Percentiles rank a stretch among this genome's conserved stretches.
These are phyloP conservation scores for Fraxinus quadrangulata DNA, from an alignment of 257 asterid genomes.

Conservation along the genomic window DNA sequence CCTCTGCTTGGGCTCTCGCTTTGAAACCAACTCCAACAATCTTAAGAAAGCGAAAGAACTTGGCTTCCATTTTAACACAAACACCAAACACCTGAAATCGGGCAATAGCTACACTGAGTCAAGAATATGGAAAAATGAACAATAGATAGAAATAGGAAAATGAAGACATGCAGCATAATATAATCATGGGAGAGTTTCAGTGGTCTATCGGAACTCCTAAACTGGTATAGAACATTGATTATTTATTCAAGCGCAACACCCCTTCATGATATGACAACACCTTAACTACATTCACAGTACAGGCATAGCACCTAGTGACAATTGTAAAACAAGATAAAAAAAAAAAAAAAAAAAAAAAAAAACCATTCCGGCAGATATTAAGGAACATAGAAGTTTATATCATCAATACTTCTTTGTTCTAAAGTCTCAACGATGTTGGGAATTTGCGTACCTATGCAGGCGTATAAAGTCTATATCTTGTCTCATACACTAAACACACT, in stretches of 20 bases:
- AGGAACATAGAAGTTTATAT: neutral
- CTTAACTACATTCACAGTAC: neutral
- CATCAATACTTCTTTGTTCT: no score
- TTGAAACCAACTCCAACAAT: conserved; percentile 84
- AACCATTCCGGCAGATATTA: no score
- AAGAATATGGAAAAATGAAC: neutral
- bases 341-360: no score
- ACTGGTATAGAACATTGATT: neutral
- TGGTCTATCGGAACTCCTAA: neutral
- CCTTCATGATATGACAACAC: neutral
- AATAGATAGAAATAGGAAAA: neutral
- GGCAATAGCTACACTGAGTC: neutral
- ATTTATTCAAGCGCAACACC: neutral
- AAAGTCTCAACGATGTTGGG: no score
- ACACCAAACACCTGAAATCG: neutral
- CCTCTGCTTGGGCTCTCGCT: conserved; percentile 79
- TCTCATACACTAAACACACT: no score
- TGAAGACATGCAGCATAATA: neutral
- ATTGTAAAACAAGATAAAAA: neutral
- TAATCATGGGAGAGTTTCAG: neutral
- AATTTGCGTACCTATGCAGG: no score
- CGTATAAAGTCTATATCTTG: no score
- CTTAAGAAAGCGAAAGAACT: conserved; percentile 63
- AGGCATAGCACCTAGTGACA: neutral
- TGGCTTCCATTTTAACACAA: conserved; percentile 47